Conservation (phyloP, 108 stramenopile species). For the Skeletonema tropicum region DNA sequence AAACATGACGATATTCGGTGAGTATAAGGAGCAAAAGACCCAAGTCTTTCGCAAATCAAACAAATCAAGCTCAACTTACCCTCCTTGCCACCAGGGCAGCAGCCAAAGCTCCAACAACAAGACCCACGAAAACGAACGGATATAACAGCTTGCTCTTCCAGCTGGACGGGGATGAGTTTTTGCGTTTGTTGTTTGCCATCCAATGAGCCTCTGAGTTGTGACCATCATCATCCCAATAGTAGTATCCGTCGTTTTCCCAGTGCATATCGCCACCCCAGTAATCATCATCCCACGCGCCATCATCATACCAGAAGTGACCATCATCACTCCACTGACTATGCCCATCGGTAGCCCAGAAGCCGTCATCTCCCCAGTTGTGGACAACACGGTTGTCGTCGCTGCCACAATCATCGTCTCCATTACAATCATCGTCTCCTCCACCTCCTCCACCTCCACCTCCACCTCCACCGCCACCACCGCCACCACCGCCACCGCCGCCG, state of each 20-base stretch:
- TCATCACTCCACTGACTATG: background rate
- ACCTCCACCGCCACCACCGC: too few species aligned
- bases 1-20: background rate
- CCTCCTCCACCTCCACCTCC: too few species aligned
- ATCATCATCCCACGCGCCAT: slow-evolving; percentile 4
- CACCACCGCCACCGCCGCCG: too few species aligned
- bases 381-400: background rate
- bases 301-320: background rate
- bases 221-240: background rate
- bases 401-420: too few species aligned
- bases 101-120: slow-evolving; percentile 12
- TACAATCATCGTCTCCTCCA: too few species aligned
- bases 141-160: background rate
- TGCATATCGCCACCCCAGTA: background rate
- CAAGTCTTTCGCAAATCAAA: background rate
- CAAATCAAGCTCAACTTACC: slow-evolving; percentile 7
- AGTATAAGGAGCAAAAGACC: background rate
- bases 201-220: background rate
- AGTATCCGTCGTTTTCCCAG: background rate
- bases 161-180: background rate
- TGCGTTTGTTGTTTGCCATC: background rate
- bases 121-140: slow-evolving; percentile 7
- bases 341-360: background rate
- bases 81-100: slow-evolving; percentile 11
- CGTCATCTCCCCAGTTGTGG: background rate